These are phyloP conservation scores for Diaporthe vexans DNA, from an alignment of 2,329 filamentous ascomycete species.

Conservation along the genomic window DNA sequence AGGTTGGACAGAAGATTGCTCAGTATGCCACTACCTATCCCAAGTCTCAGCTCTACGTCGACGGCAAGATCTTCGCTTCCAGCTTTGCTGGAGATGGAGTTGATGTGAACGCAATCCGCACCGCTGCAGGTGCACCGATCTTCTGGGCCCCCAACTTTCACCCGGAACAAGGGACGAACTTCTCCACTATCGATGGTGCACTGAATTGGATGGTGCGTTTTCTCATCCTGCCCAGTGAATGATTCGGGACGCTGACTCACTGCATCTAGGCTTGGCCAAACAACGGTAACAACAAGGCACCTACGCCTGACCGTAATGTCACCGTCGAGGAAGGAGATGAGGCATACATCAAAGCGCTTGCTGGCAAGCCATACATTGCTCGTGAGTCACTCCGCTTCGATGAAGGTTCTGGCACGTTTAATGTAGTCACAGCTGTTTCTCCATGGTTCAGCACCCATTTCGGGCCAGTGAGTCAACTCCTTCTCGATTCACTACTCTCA, in stretches of 20 bases:
- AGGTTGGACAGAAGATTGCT: slow-evolving; percentile 60
- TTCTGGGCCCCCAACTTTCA: slow-evolving; percentile 67
- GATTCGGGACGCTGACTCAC: background rate
- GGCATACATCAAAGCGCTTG: slow-evolving; percentile 52
- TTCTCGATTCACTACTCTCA: accelerated
- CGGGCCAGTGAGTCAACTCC: background rate
- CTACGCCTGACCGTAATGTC: slow-evolving; percentile 54
- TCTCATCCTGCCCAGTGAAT: background rate
- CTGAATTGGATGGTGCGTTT: slow-evolving; percentile 50
- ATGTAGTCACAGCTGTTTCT: slow-evolving; percentile 43
- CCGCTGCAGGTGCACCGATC: slow-evolving; percentile 58
- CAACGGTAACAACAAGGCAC: slow-evolving; percentile 64
- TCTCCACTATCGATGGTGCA: slow-evolving; percentile 58
- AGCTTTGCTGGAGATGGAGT: slow-evolving; percentile 65
- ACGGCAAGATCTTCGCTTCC: slow-evolving; percentile 65
- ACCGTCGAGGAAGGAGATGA: slow-evolving; percentile 57
- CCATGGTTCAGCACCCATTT: slow-evolving; percentile 55
- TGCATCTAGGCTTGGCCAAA: slow-evolving; percentile 55
- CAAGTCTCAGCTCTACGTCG: slow-evolving; percentile 62
- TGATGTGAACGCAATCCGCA: slow-evolving; percentile 56
- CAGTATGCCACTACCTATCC: slow-evolving; percentile 56
- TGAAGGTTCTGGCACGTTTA: slow-evolving; percentile 43
- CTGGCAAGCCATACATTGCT: slow-evolving; percentile 43
- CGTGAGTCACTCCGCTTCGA: slow-evolving; percentile 7
- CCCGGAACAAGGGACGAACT: slow-evolving; percentile 54